Evolutionary conservation across 202 grass and related monocot species (phyloP).

Genomic region (Bolboschoenoplectus hybrid): DNA sequence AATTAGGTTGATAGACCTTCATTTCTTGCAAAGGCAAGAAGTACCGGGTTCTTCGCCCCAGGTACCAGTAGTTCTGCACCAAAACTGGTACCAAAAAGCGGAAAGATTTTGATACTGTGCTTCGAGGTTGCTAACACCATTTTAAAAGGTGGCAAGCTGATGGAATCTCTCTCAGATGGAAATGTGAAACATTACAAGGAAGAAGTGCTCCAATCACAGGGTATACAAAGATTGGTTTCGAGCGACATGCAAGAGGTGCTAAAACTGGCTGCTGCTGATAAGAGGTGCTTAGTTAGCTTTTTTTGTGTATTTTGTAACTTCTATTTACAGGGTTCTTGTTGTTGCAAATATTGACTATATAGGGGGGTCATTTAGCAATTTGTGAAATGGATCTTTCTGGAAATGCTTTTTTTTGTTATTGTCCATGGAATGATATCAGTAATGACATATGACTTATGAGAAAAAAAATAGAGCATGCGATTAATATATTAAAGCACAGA

Average conservation of each 20-base stretch:
- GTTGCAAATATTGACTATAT: not conserved
- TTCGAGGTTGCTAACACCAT: conserved; percentile 78
- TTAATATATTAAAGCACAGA: conserved; percentile 1
- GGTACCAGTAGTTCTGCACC: conserved; percentile 22
- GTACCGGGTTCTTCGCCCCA: not conserved
- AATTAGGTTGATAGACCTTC: conserved; percentile 23
- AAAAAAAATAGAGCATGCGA: not conserved
- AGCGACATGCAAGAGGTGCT: conserved; percentile 48
- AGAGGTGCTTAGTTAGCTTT: conserved; percentile 42
- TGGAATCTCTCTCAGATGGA: conserved; percentile 54
- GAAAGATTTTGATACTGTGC: conserved; percentile 48
- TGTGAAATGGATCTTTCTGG: not conserved
- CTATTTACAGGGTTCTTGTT: not conserved
- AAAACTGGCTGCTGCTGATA: conserved; percentile 49
- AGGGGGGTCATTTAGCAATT: not conserved
- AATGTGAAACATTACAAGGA: conserved; percentile 48
- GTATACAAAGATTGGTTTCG: conserved; percentile 53
- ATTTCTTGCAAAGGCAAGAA: conserved; percentile 9
- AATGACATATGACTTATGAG: not conserved
- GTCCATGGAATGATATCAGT: not conserved
- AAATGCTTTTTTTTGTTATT: not conserved
- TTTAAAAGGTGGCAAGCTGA: conserved; percentile 55
- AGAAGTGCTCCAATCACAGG: conserved; percentile 50
- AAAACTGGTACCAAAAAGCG: conserved; percentile 32
- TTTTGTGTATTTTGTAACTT: not conserved